Base-by-base conservation (phyloP, 1,284 basidiomycete genomes). In the Trichosporon sp. region DNA sequence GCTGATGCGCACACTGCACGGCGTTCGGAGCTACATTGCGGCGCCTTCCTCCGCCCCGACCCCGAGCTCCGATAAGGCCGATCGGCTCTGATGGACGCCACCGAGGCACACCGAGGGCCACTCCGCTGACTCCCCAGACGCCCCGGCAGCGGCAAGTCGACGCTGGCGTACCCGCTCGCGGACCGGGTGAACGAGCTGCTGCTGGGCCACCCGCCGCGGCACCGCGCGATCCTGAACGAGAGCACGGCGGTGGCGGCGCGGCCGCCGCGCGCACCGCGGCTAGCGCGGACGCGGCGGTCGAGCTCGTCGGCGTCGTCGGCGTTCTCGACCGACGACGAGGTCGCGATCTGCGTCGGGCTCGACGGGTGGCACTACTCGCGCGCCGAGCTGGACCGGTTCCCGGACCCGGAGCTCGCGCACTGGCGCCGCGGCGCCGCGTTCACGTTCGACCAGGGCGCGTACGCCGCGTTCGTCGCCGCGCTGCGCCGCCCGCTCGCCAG, bases 381-480 rank as follows among this genome's bases (percentile, higher is more conserved):
- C 8, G 76, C 74, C 0, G 74, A 80, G 62, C 76, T 87, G n/a
- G 81, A 78, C 66, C 47, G n/a, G 15, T 71, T 71, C 27, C 69
- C 78, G 7, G 88, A 93, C 76, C 88, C 92, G 0, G 84, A 88
- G 72, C 85, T 88, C 23, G 92, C 92, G 0, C 88, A 89, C 72
- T 90, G 90, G 73, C 83, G 87, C 18, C 85, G 89, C 21, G 84
- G 84, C 32, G 83, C 83, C n/a, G 77, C 82, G 15, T 85, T 83
- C 77, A 85, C 84, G 0, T 85, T 85, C 75, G 76, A 86, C 66
- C 78, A 79, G 9, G 31, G 64, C 5, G 85, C 86, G 31, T 95
- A 94, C 80, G 86, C 89, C 64, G 77, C 89, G 0, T 96, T 96
- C 78, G 89, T 92, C 65, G 85, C 89, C 72, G 87, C 89, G 1